Base-by-base conservation (phyloP, 306 rosid species). In the Sphenostylis stenocarpa region DNA sequence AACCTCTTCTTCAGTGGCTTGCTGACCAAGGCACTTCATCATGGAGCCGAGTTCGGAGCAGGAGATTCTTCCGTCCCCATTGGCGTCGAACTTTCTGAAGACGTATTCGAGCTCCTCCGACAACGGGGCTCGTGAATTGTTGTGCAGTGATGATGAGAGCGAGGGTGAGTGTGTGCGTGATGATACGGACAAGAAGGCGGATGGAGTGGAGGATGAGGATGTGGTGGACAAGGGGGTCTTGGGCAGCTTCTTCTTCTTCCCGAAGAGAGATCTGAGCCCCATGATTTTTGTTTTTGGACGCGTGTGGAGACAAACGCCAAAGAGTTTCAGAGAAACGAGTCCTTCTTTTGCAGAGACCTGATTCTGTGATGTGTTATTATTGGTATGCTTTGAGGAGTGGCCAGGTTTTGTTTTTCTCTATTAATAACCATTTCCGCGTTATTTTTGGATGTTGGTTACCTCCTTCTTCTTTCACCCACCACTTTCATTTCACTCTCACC, bases 1-100 rank as follows among this genome's bases (percentile, higher is more conserved):
- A 2, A 91, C 83, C 68, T 94, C 98, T 24, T 91, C 93, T n/a
- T 92, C 87, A 3, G 77, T 74, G 0, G 93, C 26, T 0, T 88
- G 78, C 4, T 92, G 89, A 0, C 98, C 97, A 0, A 94, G 79
- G 76, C 89, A 85, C 8, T 82, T 74, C 91, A 92, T 75, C 12
- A 94, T 92, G 29, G 97, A 81, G 8, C 95, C 95, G 1, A 94
- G 87, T 26, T 94, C 98, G 1, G 93, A 82, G 2, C 91, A 34
- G 5, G 92, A 94, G 89, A 94, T 94, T 88, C 83, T 90, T 7
- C 95, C 98, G 67, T 94, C 97, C 23, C 97, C 97, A 49, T 94
- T 94, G 1, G 84, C 97, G 58, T 95, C 98, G 49, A 95, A 92
- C 78, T 82, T 92, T 72, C 67, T 81, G 86, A 95, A 95, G 0